These are phyloP conservation scores for Salix udensis DNA, from an alignment of 345 rosid species.

Conservation along the genomic window DNA sequence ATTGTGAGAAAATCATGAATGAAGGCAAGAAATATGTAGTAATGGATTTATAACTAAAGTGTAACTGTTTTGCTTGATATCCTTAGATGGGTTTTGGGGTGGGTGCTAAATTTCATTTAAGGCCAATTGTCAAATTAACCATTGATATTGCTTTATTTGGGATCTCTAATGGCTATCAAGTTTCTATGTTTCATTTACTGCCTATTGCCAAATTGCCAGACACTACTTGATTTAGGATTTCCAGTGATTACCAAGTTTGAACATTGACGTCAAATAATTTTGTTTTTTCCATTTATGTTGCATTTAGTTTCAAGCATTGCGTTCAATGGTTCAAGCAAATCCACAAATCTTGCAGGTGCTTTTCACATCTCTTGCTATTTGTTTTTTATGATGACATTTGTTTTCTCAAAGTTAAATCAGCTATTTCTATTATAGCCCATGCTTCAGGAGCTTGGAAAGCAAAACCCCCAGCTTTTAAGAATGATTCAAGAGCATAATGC, in stretches of 20 bases:
- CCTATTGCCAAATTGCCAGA: background rate
- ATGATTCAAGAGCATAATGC: constrained; percentile 86
- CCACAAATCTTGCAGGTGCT: constrained; percentile 92
- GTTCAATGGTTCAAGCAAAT: constrained; percentile 91
- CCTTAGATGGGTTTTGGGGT: background rate
- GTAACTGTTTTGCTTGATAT: background rate
- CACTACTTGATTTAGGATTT: background rate
- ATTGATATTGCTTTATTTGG: no score
- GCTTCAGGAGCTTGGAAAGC: constrained; percentile 99
- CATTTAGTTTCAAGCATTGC: constrained; percentile 81
- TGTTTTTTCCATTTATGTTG: background rate
- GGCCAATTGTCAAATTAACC: background rate
- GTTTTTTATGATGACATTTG: background rate
- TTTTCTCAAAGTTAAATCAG: constrained; percentile 6
- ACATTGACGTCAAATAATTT: background rate
- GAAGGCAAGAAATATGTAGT: background rate
- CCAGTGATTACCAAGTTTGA: background rate
- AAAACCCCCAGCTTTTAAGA: constrained; percentile 90
- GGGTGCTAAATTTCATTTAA: background rate
- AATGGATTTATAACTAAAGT: background rate
- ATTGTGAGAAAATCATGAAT: background rate
- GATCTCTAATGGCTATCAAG: background rate
- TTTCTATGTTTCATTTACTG: no score
- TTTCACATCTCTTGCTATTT: background rate
- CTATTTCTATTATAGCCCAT: constrained; percentile 64